A percentile compares a stretch with the other conserved stretches of the same genome.
Conservation (phyloP, 148 eudicot genomes). For the Euryodendron excelsum region DNA sequence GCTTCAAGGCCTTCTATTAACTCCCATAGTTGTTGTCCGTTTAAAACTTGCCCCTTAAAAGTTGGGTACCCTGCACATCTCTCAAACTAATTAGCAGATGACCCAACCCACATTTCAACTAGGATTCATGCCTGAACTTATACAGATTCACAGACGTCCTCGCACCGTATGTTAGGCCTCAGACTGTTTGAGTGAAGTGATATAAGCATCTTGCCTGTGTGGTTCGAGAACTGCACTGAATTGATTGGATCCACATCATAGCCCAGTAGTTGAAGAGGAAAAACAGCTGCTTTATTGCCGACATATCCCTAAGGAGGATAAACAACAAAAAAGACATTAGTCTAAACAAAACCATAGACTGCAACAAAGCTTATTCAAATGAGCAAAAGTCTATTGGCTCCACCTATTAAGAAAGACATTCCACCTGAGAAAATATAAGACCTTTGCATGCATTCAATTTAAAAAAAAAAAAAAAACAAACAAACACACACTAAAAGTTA, state of each 20-base stretch:
- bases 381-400: background rate
- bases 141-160: constrained; percentile 20
- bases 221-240: constrained; percentile 97
- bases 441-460: too few species aligned
- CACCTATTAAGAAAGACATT: background rate
- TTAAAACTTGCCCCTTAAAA: constrained; percentile 90
- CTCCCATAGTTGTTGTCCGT: constrained; percentile 88
- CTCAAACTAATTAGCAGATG: constrained; percentile 19
- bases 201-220: constrained; percentile 84
- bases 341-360: constrained; percentile 2
- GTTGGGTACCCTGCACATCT: constrained; percentile 85
- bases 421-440: too few species aligned
- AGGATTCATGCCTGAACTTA: constrained; percentile 11
- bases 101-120: background rate
- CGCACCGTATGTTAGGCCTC: constrained; percentile 21
- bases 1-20: constrained; percentile 91
- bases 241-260: constrained; percentile 95
- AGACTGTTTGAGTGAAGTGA: constrained; percentile 18
- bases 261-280: constrained; percentile 92
- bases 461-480: too few species aligned
- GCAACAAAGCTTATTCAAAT: background rate
- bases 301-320: constrained; percentile 71
- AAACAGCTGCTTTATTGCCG: constrained; percentile 96
- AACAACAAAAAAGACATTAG: constrained; percentile 11
- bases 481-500: too few species aligned